phyloP scores from a whole-genome alignment of 257 asterid species.

The Solanum piurae region DNA sequence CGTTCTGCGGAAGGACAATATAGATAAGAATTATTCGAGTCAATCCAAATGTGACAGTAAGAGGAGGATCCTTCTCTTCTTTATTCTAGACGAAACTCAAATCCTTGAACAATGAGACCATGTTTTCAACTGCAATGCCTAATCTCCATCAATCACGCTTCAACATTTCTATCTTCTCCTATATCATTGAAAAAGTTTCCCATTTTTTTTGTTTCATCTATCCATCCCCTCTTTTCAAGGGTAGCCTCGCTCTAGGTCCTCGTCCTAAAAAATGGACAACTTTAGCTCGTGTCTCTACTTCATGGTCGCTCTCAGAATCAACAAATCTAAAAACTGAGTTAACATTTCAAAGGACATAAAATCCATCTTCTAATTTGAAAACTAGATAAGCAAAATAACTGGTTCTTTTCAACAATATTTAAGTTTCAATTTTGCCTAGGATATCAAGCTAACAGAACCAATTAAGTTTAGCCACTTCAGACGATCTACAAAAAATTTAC shows the following conservation, averaged over 20 bases:
- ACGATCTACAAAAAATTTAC: no score
- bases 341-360: conserved; percentile 1
- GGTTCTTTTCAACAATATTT: no score
- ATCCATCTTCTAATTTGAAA: background rate
- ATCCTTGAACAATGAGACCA: conserved; percentile 15
- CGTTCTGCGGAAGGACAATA: background rate
- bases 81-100: conserved; percentile 17
- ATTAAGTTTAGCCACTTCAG: no score
- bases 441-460: no score
- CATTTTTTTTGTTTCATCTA: conserved; percentile 2
- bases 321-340: background rate
- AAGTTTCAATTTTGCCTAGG: no score
- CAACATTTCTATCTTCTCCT: background rate
- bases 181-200: background rate
- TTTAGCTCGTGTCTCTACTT: background rate
- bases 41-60: background rate
- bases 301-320: background rate
- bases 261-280: background rate
- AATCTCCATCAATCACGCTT: background rate
- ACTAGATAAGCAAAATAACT: no score
- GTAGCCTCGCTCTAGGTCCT: background rate
- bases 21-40: background rate
- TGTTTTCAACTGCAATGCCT: background rate
- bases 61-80: background rate
- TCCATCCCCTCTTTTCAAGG: background rate